phyloP scores from a whole-genome alignment of 2,329 filamentous ascomycete species.

The Ophiocordyceps camponoti-saundersi region DNA sequence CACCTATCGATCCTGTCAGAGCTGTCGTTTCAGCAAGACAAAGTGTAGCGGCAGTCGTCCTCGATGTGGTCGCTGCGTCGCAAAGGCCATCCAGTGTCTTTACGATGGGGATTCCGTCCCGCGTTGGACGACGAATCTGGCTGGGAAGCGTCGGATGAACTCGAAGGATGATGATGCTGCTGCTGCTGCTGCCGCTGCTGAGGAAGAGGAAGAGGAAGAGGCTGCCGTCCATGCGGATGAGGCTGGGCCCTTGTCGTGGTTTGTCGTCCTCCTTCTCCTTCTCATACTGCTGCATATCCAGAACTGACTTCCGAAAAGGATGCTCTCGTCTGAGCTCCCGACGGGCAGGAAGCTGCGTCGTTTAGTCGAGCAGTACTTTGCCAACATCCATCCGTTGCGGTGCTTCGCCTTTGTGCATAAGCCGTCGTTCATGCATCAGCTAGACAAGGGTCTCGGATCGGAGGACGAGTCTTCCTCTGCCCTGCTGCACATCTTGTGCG shows the following conservation, averaged over 20 bases:
- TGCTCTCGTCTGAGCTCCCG: slow-evolving; percentile 16
- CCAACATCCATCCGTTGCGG: slow-evolving; percentile 21
- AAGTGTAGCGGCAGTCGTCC: slow-evolving; percentile 24
- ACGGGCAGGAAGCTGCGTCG: slow-evolving; percentile 16
- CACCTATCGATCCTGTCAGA: slow-evolving; percentile 22
- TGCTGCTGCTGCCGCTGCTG: neutral
- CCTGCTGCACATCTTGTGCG: slow-evolving; percentile 19
- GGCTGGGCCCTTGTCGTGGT: no score
- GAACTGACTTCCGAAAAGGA: no score
- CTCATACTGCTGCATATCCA: no score
- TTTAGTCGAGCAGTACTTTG: slow-evolving; percentile 20
- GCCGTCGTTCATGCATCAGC: slow-evolving; percentile 19
- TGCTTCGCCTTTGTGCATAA: slow-evolving; percentile 23
- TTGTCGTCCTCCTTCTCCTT: neutral
- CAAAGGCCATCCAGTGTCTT: slow-evolving; percentile 17
- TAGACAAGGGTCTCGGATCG: slow-evolving; percentile 17
- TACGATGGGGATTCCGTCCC: slow-evolving; percentile 21
- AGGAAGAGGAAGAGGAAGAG: neutral
- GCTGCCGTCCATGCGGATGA: no score
- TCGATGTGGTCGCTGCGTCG: slow-evolving; percentile 17
- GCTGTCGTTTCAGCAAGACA: slow-evolving; percentile 22
- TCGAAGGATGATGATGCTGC: neutral
- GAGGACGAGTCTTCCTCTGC: slow-evolving; percentile 20
- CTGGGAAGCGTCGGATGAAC: neutral
- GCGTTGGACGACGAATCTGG: slow-evolving; percentile 18